Conservation (phyloP, 805 yeast genomes). For the Kazachstania psychrophila region DNA sequence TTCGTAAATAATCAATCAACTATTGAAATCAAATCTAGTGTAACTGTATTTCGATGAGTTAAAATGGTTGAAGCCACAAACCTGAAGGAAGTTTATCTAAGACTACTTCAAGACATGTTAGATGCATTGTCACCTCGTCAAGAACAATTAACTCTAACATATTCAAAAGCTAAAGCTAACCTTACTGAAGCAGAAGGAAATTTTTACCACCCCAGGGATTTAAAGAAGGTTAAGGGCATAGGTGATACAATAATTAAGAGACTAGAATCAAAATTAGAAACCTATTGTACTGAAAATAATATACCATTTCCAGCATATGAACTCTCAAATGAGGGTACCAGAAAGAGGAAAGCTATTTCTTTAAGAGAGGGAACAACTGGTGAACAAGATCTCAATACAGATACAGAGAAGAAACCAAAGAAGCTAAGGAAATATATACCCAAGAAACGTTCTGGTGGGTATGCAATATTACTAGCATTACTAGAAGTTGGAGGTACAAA, state of each 20-base stretch:
- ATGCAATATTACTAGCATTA: conserved; percentile 64
- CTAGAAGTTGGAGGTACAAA: conserved; percentile 38
- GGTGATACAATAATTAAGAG: conserved; percentile 60
- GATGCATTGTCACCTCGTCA: conserved; percentile 39
- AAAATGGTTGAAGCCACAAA: too few relatives aligned
- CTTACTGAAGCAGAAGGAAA: conserved; percentile 37
- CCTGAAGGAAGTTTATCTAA: conserved; percentile 41
- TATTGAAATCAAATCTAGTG: too few relatives aligned
- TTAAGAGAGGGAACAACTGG: conserved; percentile 13
- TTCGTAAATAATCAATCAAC: too few relatives aligned
- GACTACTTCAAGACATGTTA: conserved; percentile 52
- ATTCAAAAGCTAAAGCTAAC: conserved; percentile 47
- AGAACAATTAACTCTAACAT: conserved; percentile 44
- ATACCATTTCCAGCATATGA: conserved; percentile 13
- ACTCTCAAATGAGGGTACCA: not conserved
- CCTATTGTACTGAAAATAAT: conserved; percentile 50
- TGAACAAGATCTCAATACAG: not conserved
- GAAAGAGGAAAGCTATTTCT: conserved; percentile 13
- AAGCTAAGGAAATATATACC: conserved; percentile 49
- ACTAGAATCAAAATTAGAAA: conserved; percentile 38
- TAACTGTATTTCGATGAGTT: too few relatives aligned
- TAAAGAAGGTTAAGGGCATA: conserved; percentile 51
- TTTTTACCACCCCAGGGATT: conserved; percentile 47
- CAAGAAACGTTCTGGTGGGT: conserved; percentile 68
- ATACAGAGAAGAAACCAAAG: conserved; percentile 7